A percentile compares a stretch with the other conserved stretches of the same genome.
phyloP scores from a whole-genome alignment of 306 rosid species.

The Casuarina equisetifolia region DNA sequence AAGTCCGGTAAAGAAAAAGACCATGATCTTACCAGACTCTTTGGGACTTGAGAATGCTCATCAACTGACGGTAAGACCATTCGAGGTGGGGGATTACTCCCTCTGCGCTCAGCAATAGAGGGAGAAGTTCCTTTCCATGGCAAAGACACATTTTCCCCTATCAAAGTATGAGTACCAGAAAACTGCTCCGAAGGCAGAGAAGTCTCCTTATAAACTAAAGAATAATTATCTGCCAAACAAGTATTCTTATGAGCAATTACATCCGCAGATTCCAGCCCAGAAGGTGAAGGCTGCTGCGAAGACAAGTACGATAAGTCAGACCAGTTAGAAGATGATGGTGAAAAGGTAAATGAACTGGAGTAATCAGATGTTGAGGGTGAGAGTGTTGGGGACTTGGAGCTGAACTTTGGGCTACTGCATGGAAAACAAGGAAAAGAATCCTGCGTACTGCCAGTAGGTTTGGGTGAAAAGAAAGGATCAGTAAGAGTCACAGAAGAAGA shows the following conservation, averaged over 20 bases:
- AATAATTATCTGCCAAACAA: constrained; percentile 42
- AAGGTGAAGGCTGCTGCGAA: constrained; percentile 78
- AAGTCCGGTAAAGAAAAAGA: constrained; percentile 58
- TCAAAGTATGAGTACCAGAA: constrained; percentile 33
- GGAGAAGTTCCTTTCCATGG: constrained; percentile 44
- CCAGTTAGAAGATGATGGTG: constrained; percentile 89
- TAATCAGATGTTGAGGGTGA: constrained; percentile 85
- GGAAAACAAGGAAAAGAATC: constrained; percentile 59
- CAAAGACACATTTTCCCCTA: constrained; percentile 28
- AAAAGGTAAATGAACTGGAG: constrained; percentile 71
- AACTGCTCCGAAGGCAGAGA: constrained; percentile 38
- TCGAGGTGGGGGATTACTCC: constrained; percentile 78
- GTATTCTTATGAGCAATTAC: constrained; percentile 40
- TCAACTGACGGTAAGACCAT: constrained; percentile 63
- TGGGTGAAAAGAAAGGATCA: constrained; percentile 41
- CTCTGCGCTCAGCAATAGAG: constrained; percentile 92
- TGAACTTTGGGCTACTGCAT: constrained; percentile 46
- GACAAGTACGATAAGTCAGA: constrained; percentile 71
- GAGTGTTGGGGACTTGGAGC: constrained; percentile 63
- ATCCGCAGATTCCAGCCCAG: constrained; percentile 61
- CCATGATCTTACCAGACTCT: constrained; percentile 53
- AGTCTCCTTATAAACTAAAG: constrained; percentile 41
- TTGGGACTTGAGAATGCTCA: constrained; percentile 46
- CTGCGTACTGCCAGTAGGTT: constrained; percentile 45
- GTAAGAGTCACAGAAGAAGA: constrained; percentile 44